Base-by-base conservation (phyloP, 2,329 filamentous ascomycete genomes). In the Pyrenochaeta sp. region DNA sequence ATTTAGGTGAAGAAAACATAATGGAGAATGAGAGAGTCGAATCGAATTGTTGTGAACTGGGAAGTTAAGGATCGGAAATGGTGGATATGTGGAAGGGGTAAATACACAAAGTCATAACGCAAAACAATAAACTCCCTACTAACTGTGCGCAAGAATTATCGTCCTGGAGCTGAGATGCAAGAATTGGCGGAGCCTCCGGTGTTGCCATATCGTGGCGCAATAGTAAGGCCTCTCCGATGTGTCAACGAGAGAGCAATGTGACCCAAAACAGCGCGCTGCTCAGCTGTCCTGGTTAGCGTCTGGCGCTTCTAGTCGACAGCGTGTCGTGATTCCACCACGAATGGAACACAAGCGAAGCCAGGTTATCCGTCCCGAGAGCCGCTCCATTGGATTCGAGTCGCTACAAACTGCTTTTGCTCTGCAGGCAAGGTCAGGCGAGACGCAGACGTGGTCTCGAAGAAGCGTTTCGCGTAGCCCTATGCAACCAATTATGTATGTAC, bases 261-360 rank as follows among this genome's bases (percentile, higher is more conserved):
- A 21, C 30, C 30, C 11, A 32, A 32, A 21, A n/a, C 4, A 21
- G 30, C 8, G 11, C 30, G 8, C 18, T 11, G n/a, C 17, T 32
- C 30, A 32, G 30, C 30, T 32, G 17, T 4, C 10, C 8, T 19
- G 17, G 22, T 8, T 21, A 19, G 17, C 17, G n/a, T 10, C 13
- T n/a, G 15, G 10, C 18, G 30, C 30, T 19, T n/a, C 15, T 3
- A 21, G 17, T 21, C 8, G 30, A 19, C 10, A 21, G n/a, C 1
- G 30, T 19, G 30, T 21, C 18, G 7, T n/a, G 14, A 18, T 2
- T 19, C 30, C 18, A 19, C 30, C 17, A 5, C 5, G 22, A 20
- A 20, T 32, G 18, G 30, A 19, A 21, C 30, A 32, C 9, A 32
- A 21, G 30, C 30, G 30, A 32, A 32, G 30, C 18, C 18, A 28